Evolutionary conservation across 2,329 filamentous ascomycete species (phyloP).

Genomic region (Botrytis sinoallii): DNA sequence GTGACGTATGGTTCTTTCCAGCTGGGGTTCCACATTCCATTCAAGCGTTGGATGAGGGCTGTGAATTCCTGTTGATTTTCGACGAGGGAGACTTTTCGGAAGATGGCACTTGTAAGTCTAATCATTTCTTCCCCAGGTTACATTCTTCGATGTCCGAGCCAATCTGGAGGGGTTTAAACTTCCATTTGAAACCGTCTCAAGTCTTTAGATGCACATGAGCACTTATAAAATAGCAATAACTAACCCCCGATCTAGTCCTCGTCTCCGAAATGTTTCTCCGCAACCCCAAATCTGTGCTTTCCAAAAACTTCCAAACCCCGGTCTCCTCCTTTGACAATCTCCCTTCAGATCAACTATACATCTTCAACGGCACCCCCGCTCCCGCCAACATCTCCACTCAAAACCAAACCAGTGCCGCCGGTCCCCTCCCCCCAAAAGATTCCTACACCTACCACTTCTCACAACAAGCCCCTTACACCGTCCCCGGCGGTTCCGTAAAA

Average conservation of each 20-base stretch:
- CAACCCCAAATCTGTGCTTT: conserved; percentile 45
- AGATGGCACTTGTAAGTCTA: conserved; percentile 47
- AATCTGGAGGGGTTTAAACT: not conserved
- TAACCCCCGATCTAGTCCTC: conserved; percentile 40
- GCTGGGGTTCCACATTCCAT: conserved; percentile 50
- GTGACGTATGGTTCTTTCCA: conserved; percentile 56
- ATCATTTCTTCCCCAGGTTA: not conserved
- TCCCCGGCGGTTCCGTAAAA: conserved; percentile 57
- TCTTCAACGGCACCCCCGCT: conserved; percentile 50
- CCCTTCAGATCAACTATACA: conserved; percentile 48
- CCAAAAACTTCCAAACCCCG: conserved; percentile 52
- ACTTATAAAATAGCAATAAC: not conserved
- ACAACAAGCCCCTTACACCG: conserved; percentile 42
- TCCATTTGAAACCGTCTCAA: not conserved
- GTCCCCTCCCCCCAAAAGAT: conserved; percentile 38
- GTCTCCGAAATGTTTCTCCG: conserved; percentile 36
- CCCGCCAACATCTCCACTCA: conserved; percentile 46
- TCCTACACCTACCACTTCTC: conserved; percentile 52
- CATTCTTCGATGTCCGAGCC: not conserved
- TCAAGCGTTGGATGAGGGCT: conserved; percentile 53
- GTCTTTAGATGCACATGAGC: not conserved
- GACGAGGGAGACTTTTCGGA: conserved; percentile 57
- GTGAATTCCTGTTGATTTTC: conserved; percentile 60
- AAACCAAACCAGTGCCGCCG: conserved; percentile 46
- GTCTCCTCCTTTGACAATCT: conserved; percentile 47